These are phyloP conservation scores for Solanum medicagineum DNA, from an alignment of 257 asterid genomes.

Conservation along the genomic window DNA sequence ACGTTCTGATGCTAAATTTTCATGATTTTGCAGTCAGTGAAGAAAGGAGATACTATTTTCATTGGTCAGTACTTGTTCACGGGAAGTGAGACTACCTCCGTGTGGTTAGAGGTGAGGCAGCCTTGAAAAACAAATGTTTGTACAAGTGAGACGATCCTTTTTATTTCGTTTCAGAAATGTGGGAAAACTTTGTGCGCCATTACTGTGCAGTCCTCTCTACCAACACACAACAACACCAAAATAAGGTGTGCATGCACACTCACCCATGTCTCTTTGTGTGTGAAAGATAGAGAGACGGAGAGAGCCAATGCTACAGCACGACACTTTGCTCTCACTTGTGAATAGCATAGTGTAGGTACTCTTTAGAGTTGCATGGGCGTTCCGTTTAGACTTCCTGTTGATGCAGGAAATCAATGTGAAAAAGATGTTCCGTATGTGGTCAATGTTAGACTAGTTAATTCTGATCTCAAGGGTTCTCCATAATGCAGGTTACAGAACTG, in stretches of 20 bases:
- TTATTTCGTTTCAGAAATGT: neutral
- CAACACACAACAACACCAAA: neutral
- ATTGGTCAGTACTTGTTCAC: conserved; percentile 92
- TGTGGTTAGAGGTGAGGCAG: conserved; percentile 75
- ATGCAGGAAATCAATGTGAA: neutral
- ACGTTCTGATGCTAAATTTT: neutral
- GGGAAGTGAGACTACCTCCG: conserved; percentile 97
- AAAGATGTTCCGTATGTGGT: neutral
- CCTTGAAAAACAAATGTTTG: neutral
- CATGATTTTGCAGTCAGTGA: conserved; percentile 58
- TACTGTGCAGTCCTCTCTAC: neutral
- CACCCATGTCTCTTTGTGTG: neutral
- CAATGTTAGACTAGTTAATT: neutral
- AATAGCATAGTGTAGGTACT: neutral
- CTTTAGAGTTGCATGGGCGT: neutral
- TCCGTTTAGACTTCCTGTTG: neutral
- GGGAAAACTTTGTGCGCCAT: neutral
- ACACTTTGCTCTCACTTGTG: neutral
- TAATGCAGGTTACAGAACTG: conserved; percentile 60
- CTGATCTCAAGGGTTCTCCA: neutral
- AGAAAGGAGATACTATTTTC: conserved; percentile 90
- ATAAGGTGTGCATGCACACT: neutral
- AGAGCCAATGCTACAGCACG: neutral
- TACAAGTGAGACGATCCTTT: neutral
- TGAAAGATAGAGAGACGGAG: neutral